Base-by-base conservation (phyloP, 352 stramenopile species). In the Phytophthora citrophthora region DNA sequence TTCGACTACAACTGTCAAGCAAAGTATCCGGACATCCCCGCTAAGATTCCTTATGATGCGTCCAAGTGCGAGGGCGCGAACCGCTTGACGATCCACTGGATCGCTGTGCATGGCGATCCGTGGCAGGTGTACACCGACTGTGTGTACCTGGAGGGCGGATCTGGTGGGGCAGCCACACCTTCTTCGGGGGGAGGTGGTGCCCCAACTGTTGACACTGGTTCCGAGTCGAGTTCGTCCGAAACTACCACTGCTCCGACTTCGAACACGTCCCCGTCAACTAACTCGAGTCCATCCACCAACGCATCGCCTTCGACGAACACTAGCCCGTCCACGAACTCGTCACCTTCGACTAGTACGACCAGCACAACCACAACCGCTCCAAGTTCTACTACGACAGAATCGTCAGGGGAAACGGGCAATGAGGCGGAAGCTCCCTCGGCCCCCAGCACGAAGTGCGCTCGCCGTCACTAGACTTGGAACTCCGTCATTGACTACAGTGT, bases 61-160 rank as follows among this genome's bases (percentile, higher is more conserved):
- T 51, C 58, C 26, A 75, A 78, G 52, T 90, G 81, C 46, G 29
- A 64, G 2, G 58, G 72, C 12, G 77, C 77, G 5, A 78, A 86
- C 56, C 73, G 68, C 6, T 18, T 91, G 46, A 74, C 66, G 20
- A 58, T 76, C 43, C 86, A 87, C 76, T 91, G 80, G 83, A 59
- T 89, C 34, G 82, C 52, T 2, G 44, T 90, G 24, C 79, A 89
- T 40, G 67, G 74, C 26, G 57, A 54, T 0, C 74, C 75, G 26
- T 91, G 78, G 80, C 80, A 91, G 41, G 80, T 86, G 40, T 91
- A 90, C 66, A 75, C 61, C 11, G 59, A 81, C 58, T 86, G 74
- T 38, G 63, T 73, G 39, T 77, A 68, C 61, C 46, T 76, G 6
- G 46, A 76, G 40, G 66, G 70, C 10, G 64, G 70, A 10, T 72